These are phyloP conservation scores for Entomortierella lignicola DNA, from an alignment of 192 early-diverging fungal genomes.

Conservation along the genomic window DNA sequence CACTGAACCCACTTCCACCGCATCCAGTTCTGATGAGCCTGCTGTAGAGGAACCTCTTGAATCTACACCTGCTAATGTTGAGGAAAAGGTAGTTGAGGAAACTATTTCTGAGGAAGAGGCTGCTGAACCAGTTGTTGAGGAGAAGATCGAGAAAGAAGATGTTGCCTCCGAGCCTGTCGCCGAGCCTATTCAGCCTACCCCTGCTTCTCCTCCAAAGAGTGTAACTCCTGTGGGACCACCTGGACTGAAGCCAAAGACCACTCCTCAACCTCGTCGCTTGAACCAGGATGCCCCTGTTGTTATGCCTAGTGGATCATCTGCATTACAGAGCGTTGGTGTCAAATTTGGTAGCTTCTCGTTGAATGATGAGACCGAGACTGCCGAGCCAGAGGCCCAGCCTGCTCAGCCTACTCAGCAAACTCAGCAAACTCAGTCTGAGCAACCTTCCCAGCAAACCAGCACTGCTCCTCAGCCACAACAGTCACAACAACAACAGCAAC, in stretches of 20 bases:
- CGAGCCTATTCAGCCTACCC: slow-evolving; percentile 18
- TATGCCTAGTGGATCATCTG: slow-evolving; percentile 80
- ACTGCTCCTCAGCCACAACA: slow-evolving; percentile 14
- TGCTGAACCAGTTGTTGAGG: slow-evolving; percentile 34
- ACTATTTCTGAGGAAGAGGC: slow-evolving; percentile 17
- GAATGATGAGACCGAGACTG: slow-evolving; percentile 61
- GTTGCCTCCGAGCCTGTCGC: slow-evolving; percentile 12
- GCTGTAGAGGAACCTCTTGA: slow-evolving; percentile 35
- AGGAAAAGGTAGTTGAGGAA: background rate
- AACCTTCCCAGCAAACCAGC: slow-evolving; percentile 5
- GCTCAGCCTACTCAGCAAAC: slow-evolving; percentile 15
- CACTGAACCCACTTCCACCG: slow-evolving; percentile 11
- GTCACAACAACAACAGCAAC: slow-evolving; percentile 23
- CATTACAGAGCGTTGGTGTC: slow-evolving; percentile 75
- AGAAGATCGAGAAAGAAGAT: slow-evolving; percentile 20
- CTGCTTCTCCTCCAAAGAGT: slow-evolving; percentile 23
- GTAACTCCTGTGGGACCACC: slow-evolving; percentile 53
- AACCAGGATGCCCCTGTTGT: slow-evolving; percentile 92
- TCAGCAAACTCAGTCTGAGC: slow-evolving; percentile 19
- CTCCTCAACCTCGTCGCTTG: slow-evolving; percentile 71
- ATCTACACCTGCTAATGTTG: slow-evolving; percentile 17
- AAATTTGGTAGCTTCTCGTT: slow-evolving; percentile 86
- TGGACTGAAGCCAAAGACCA: slow-evolving; percentile 56
- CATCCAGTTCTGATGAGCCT: slow-evolving; percentile 30
- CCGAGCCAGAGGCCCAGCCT: slow-evolving; percentile 19